Conservation (phyloP, 2,329 filamentous ascomycete species). For the Tolypocladium inflatum region DNA sequence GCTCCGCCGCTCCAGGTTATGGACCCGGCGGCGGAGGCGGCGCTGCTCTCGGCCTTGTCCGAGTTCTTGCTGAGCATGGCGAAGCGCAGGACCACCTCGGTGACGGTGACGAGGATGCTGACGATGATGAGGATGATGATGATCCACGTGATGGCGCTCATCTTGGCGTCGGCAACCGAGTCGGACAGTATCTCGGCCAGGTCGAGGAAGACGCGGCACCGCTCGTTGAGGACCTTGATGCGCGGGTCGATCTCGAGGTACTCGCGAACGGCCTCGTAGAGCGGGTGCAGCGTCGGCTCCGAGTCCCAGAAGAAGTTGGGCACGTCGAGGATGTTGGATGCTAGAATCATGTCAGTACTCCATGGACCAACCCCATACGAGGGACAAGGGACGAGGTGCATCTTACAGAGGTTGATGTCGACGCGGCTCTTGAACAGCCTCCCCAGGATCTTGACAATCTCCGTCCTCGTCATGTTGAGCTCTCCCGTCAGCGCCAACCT, state of each 20-base stretch:
- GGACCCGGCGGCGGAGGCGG: conserved; percentile 4
- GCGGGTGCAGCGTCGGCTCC: conserved; percentile 86
- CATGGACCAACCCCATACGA: background rate
- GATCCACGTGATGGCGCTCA: conserved; percentile 96
- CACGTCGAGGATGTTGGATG: conserved; percentile 90
- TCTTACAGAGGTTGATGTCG: conserved; percentile 92
- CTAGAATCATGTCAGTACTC: conserved; percentile 32
- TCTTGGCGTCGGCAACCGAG: conserved; percentile 85
- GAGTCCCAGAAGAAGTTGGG: conserved; percentile 99
- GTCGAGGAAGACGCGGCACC: conserved; percentile 92
- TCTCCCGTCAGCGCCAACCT: conserved; percentile 81
- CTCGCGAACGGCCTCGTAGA: conserved; percentile 90
- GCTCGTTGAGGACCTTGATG: conserved; percentile 93
- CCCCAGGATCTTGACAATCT: conserved; percentile 88
- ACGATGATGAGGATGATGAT: conserved; percentile 89
- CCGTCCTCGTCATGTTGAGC: conserved; percentile 80
- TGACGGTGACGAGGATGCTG: conserved; percentile 82
- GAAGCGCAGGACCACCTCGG: conserved; percentile 82
- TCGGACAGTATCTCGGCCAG: conserved; percentile 91
- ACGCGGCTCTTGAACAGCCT: conserved; percentile 87
- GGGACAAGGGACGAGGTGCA: background rate
- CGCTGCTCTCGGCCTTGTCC: conserved; percentile 7
- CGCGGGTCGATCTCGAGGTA: conserved; percentile 96
- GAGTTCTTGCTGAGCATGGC: conserved; percentile 46
- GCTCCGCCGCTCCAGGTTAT: conserved; percentile 7